Evolutionary conservation across 495 filamentous ascomycete genomes (phyloP).

Genomic region (Talaromyces borbonicus): DNA sequence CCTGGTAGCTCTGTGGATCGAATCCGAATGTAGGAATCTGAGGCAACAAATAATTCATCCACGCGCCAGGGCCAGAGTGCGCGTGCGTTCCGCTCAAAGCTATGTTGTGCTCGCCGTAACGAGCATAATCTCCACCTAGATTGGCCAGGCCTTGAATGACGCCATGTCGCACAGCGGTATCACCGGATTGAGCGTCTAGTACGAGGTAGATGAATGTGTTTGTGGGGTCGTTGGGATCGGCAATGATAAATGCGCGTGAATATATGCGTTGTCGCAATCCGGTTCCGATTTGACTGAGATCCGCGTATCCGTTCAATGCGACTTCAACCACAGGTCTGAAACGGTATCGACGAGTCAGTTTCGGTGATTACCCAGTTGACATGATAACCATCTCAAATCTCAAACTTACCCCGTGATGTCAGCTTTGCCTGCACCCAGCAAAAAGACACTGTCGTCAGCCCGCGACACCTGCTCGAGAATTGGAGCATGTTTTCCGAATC

Average conservation of each 20-base stretch:
- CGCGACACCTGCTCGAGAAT: not conserved
- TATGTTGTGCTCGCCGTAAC: conserved; percentile 76
- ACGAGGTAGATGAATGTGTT: conserved; percentile 84
- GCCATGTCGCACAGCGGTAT: conserved; percentile 82
- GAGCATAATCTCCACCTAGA: conserved; percentile 57
- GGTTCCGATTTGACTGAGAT: conserved; percentile 72
- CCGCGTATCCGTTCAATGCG: conserved; percentile 88
- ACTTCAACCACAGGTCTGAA: conserved; percentile 80
- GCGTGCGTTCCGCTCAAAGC: conserved; percentile 91
- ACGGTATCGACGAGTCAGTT: conserved; percentile 6
- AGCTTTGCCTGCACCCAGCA: conserved; percentile 86
- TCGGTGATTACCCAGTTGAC: not conserved
- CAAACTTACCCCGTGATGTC: conserved; percentile 82
- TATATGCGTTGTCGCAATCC: conserved; percentile 85
- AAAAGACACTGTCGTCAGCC: conserved; percentile 44
- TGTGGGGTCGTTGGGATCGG: conserved; percentile 48
- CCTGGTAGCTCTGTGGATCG: conserved; percentile 76
- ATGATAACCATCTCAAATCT: conserved; percentile 10
- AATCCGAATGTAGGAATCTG: conserved; percentile 91
- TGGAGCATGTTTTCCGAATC: not conserved
- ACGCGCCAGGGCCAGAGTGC: conserved; percentile 85
- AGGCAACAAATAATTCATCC: conserved; percentile 92
- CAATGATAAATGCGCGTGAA: conserved; percentile 86
- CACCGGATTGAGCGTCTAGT: conserved; percentile 78
- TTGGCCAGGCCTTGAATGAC: conserved; percentile 61